Percentiles rank a stretch among this genome's conserved stretches.
Conservation (phyloP, 345 rosid genomes). For the Camelina neglecta region DNA sequence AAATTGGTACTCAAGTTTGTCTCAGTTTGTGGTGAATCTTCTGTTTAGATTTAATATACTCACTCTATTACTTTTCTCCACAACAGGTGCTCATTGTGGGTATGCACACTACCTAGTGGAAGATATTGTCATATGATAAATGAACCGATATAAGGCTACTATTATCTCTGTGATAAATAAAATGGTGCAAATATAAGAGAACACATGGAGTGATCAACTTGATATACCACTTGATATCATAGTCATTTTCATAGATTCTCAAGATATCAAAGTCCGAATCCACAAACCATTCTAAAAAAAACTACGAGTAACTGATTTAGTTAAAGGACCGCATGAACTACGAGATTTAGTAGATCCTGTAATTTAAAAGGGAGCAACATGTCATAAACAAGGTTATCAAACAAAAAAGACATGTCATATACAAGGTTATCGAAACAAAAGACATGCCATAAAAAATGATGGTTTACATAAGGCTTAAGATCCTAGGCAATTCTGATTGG, state of each 20-base stretch:
- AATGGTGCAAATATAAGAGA: slow-evolving; percentile 1
- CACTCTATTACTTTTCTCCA: background rate
- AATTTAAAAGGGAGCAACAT: slow-evolving; percentile 28
- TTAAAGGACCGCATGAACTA: slow-evolving; percentile 21
- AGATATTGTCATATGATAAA: background rate
- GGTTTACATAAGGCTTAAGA: slow-evolving; percentile 20
- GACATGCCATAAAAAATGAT: slow-evolving; percentile 20
- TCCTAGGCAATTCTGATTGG: slow-evolving; percentile 39
- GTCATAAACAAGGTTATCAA: slow-evolving; percentile 40
- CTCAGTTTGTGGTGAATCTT: background rate
- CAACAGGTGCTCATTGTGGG: background rate
- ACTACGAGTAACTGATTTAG: background rate
- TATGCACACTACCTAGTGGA: slow-evolving; percentile 8
- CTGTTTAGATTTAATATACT: background rate
- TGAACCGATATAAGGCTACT: background rate
- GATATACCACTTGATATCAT: slow-evolving; percentile 5
- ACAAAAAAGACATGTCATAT: slow-evolving; percentile 13
- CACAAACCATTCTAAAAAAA: background rate
- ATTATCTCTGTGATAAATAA: slow-evolving; percentile 6
- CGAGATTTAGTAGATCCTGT: slow-evolving; percentile 30
- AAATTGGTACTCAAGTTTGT: background rate
- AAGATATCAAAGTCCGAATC: slow-evolving; percentile 15
- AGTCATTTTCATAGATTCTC: slow-evolving; percentile 25
- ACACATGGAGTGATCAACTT: slow-evolving; percentile 16
- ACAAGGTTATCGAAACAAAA: too few species aligned